These are phyloP conservation scores for Suhomyces emberorum DNA, from an alignment of 805 yeast species.

Conservation along the genomic window DNA sequence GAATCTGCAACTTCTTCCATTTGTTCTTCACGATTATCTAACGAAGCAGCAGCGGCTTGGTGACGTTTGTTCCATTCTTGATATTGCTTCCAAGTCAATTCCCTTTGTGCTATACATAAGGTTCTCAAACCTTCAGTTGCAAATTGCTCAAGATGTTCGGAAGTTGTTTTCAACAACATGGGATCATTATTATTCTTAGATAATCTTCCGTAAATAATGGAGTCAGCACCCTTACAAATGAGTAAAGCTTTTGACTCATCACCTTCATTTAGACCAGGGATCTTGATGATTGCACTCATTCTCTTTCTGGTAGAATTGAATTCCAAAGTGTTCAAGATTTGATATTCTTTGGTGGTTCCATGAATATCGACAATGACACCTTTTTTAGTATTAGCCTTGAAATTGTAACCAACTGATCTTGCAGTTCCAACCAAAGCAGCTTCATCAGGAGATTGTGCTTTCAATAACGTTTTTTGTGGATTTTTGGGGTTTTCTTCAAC, in stretches of 20 bases:
- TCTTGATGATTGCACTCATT: constrained; percentile 77
- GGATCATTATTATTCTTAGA: constrained; percentile 43
- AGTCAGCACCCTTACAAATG: constrained; percentile 84
- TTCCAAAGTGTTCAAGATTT: constrained; percentile 66
- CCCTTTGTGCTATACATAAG: constrained; percentile 72
- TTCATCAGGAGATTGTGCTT: constrained; percentile 86
- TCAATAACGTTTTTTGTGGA: constrained; percentile 53
- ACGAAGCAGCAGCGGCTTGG: constrained; percentile 63
- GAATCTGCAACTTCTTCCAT: constrained; percentile 75
- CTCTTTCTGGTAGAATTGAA: constrained; percentile 84
- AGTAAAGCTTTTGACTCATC: constrained; percentile 51
- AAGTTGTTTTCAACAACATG: constrained; percentile 56
- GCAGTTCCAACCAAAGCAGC: constrained; percentile 84
- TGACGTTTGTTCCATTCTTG: constrained; percentile 60
- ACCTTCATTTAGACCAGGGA: constrained; percentile 43
- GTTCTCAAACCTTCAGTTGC: constrained; percentile 86
- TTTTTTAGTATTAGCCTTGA: constrained; percentile 60
- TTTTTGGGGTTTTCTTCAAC: constrained; percentile 62
- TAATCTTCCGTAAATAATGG: constrained; percentile 69
- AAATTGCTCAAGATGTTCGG: constrained; percentile 69
- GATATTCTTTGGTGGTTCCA: constrained; percentile 68
- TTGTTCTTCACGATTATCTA: constrained; percentile 59
- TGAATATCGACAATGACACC: constrained; percentile 68
- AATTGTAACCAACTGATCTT: constrained; percentile 69
- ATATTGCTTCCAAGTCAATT: constrained; percentile 60